Conservation (phyloP, 2,329 filamentous ascomycete species). For the Lachnellula subtilissima region DNA sequence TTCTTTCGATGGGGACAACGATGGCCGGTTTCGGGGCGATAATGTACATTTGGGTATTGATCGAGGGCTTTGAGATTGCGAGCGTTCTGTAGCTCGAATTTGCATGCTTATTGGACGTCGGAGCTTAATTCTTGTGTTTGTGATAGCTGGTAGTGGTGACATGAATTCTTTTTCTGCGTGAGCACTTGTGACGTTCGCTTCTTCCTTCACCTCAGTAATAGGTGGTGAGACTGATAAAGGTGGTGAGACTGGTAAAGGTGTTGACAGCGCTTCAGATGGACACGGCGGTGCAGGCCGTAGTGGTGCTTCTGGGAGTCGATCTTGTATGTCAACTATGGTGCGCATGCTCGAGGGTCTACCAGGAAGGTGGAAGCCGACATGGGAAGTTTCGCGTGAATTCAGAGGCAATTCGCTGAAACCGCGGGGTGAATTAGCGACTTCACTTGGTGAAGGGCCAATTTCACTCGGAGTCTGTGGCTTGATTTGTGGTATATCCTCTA, state of each 20-base stretch:
- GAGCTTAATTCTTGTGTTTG: slow-evolving; percentile 18
- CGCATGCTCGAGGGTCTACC: slow-evolving; percentile 20
- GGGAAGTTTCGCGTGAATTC: slow-evolving; percentile 5
- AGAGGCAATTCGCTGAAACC: slow-evolving; percentile 18
- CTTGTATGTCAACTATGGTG: slow-evolving; percentile 2
- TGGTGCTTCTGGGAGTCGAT: background rate
- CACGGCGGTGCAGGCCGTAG: background rate
- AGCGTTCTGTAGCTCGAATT: slow-evolving; percentile 5
- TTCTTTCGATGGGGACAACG: background rate
- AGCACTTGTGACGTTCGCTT: background rate
- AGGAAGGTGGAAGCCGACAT: slow-evolving; percentile 18
- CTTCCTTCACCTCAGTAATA: background rate
- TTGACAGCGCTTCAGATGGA: slow-evolving; percentile 1
- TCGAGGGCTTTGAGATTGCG: slow-evolving; percentile 31
- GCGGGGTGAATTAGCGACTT: slow-evolving; percentile 5
- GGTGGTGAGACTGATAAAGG: slow-evolving; percentile 4
- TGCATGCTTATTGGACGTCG: slow-evolving; percentile 22
- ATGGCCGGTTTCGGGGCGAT: background rate
- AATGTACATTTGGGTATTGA: slow-evolving; percentile 37
- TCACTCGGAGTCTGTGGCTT: slow-evolving; percentile 8
- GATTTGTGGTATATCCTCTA: slow-evolving; percentile 6
- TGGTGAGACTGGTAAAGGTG: slow-evolving; percentile 2
- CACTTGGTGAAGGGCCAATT: background rate
- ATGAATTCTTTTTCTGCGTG: background rate
- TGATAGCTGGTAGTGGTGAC: slow-evolving; percentile 6